A percentile compares a stretch with the other conserved stretches of the same genome.
These are phyloP conservation scores for Daldinia caldariorum DNA, from an alignment of 495 filamentous ascomycete species.

Conservation along the genomic window DNA sequence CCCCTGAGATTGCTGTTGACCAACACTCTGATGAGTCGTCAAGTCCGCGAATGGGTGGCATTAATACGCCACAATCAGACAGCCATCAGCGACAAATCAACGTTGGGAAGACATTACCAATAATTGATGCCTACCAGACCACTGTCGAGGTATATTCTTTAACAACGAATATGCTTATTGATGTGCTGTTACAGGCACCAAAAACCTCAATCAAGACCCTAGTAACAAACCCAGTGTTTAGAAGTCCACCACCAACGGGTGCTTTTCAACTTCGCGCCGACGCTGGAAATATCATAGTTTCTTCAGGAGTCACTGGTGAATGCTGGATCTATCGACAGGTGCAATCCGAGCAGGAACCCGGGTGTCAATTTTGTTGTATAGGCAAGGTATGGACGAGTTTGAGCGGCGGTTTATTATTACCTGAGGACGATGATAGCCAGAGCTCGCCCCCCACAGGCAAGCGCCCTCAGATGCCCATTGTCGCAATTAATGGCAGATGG, in stretches of 20 bases:
- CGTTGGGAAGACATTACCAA: slow-evolving; percentile 45
- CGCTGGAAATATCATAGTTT: slow-evolving; percentile 72
- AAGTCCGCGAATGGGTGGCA: slow-evolving; percentile 52
- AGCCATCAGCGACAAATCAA: slow-evolving; percentile 38
- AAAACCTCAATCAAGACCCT: slow-evolving; percentile 59
- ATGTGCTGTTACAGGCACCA: slow-evolving; percentile 70
- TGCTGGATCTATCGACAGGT: slow-evolving; percentile 75
- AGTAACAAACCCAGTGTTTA: slow-evolving; percentile 63
- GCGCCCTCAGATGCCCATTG: slow-evolving; percentile 67
- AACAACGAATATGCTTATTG: slow-evolving; percentile 70
- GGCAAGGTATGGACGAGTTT: slow-evolving; percentile 89
- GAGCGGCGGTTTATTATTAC: slow-evolving; percentile 62
- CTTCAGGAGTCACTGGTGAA: slow-evolving; percentile 85
- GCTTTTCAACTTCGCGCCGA: slow-evolving; percentile 75
- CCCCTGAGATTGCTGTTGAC: slow-evolving; percentile 49
- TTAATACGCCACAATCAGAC: slow-evolving; percentile 45
- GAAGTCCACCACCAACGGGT: slow-evolving; percentile 71
- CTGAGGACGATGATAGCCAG: slow-evolving; percentile 57
- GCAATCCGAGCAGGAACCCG: slow-evolving; percentile 43
- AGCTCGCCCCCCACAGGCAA: slow-evolving; percentile 50
- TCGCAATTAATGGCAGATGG: slow-evolving; percentile 83
- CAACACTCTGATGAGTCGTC: slow-evolving; percentile 52
- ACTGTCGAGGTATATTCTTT: slow-evolving; percentile 87
- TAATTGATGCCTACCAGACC: slow-evolving; percentile 74
- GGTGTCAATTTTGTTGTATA: slow-evolving; percentile 67